Evolutionary conservation across 805 yeast genomes (phyloP).

Genomic region (Maudiozyma saulgeensis): DNA sequence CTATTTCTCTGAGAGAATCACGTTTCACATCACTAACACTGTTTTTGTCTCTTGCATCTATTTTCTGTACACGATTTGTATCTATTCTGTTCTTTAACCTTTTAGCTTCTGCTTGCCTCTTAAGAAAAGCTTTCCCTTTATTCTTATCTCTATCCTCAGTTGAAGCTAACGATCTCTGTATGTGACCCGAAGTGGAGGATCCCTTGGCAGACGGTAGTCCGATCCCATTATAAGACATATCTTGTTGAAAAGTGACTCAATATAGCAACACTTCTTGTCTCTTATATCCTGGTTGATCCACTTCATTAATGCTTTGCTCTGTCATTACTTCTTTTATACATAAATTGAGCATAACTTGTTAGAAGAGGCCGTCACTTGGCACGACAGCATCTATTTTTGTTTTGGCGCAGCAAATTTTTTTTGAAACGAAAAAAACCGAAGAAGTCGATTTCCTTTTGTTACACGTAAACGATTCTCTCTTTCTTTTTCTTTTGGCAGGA

Average conservation of each 20-base stretch:
- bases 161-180: conserved; percentile 24
- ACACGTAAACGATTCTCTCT: no score
- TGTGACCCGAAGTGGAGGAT: conserved; percentile 27
- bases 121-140: conserved; percentile 3
- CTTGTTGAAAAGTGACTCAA: no score
- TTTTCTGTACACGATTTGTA: neutral
- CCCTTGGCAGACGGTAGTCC: conserved; percentile 29
- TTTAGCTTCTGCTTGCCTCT: neutral
- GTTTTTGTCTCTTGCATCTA: neutral
- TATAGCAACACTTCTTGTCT: neutral
- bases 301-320: no score
- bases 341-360: no score
- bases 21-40: neutral
- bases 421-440: no score
- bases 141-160: conserved; percentile 7
- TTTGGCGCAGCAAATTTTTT: no score
- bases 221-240: conserved; percentile 26
- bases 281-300: neutral
- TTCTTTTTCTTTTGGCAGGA: no score
- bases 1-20: conserved; percentile 16
- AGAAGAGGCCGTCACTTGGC: neutral
- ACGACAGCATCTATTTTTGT: no score
- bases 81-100: neutral
- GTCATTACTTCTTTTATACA: no score
- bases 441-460: no score